A percentile compares a stretch with the other conserved stretches of the same genome.
Evolutionary conservation across 306 rosid species (phyloP).

Genomic region (Medicago truncatula): DNA sequence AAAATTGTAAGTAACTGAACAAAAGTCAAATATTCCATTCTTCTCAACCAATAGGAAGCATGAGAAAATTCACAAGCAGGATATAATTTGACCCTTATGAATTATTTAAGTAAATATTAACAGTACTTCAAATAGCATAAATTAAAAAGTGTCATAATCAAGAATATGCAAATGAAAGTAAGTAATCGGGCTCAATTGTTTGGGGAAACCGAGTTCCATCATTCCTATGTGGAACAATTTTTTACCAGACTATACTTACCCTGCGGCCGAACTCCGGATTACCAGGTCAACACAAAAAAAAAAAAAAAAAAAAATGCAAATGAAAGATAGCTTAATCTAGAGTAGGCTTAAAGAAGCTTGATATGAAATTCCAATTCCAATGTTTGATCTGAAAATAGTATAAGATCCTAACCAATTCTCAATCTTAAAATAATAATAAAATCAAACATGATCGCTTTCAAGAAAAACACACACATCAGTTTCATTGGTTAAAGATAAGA

Average conservation of each 20-base stretch:
- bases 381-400: constrained; percentile 27
- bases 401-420: not conserved
- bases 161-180: not conserved
- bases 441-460: constrained; percentile 24
- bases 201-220: no score
- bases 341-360: constrained; percentile 16
- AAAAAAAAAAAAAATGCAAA: no score
- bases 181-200: no score
- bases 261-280: no score
- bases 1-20: not conserved
- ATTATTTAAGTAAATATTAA: not conserved
- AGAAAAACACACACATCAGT: constrained; percentile 18
- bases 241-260: no score
- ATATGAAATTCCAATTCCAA: constrained; percentile 18
- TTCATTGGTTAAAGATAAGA: constrained; percentile 30
- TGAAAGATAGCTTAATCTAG: constrained; percentile 15
- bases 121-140: constrained; percentile 4
- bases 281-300: no score
- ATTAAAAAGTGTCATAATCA: constrained; percentile 17
- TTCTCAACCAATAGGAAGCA: constrained; percentile 10
- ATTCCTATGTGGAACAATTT: no score
- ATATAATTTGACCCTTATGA: not conserved
- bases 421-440: constrained; percentile 38
- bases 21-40: constrained; percentile 28
- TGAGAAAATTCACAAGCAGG: constrained; percentile 8